Conservation (phyloP, 2,329 filamentous ascomycete genomes). For the Ophiostoma angusticollis region DNA sequence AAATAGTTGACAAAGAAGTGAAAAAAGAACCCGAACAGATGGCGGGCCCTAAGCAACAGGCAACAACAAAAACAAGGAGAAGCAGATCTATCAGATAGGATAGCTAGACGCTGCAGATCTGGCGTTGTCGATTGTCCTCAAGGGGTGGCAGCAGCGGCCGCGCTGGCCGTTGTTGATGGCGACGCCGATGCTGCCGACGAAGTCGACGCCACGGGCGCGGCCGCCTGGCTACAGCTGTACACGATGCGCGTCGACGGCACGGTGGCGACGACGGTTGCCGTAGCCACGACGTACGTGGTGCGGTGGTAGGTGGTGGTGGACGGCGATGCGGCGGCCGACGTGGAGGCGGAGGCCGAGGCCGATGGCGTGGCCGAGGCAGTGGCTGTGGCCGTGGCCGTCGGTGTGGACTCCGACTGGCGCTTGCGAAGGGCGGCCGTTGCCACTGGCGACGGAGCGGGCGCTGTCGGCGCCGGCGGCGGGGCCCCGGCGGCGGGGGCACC, state of each 20-base stretch:
- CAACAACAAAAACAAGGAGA: no score
- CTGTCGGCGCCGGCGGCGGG: background rate
- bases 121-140: no score
- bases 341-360: no score
- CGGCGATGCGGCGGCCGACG: background rate
- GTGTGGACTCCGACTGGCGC: background rate
- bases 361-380: background rate
- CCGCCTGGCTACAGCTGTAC: constrained; percentile 3
- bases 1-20: no score
- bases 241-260: constrained; percentile 2
- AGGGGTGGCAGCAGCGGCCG: no score
- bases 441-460: background rate
- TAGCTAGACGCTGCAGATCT: no score
- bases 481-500: no score
- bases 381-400: background rate
- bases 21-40: no score
- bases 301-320: constrained; percentile 3
- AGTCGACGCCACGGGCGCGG: background rate
- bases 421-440: background rate
- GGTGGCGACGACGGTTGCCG: background rate
- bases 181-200: background rate
- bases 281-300: constrained; percentile 3
- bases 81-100: no score
- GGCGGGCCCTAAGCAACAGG: no score
- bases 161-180: no score